phyloP scores from a whole-genome alignment of 129 eudicot genomes.

The Flaveria robusta region DNA sequence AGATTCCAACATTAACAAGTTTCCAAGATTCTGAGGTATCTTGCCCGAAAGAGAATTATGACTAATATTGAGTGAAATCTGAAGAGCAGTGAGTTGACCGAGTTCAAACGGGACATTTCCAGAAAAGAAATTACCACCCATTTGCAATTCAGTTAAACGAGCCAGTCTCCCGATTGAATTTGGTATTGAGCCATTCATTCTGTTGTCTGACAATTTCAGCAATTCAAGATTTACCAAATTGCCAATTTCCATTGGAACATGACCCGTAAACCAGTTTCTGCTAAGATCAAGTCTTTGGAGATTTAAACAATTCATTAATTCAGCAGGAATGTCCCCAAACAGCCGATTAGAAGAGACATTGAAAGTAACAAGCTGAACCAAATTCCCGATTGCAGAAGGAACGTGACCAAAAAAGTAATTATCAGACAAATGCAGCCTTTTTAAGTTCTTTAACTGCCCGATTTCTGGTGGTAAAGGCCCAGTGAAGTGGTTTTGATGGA shows the following conservation, averaged over 20 bases:
- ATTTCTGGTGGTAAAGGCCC: constrained; percentile 73
- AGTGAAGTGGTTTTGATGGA: constrained; percentile 71
- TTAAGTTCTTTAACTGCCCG: constrained; percentile 58
- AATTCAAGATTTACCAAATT: constrained; percentile 68
- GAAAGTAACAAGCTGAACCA: constrained; percentile 70
- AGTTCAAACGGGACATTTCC: constrained; percentile 74
- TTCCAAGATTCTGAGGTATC: constrained; percentile 80
- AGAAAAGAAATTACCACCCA: constrained; percentile 85
- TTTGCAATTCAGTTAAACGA: constrained; percentile 80
- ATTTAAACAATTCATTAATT: constrained; percentile 61
- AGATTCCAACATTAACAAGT: constrained; percentile 73
- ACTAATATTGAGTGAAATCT: constrained; percentile 81
- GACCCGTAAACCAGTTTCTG: constrained; percentile 66
- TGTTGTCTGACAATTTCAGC: constrained; percentile 82
- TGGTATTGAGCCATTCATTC: constrained; percentile 63
- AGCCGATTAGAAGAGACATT: constrained; percentile 76
- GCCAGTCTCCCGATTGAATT: constrained; percentile 60
- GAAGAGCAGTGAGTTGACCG: constrained; percentile 71
- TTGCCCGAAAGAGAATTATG: constrained; percentile 73
- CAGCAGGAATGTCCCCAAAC: constrained; percentile 65
- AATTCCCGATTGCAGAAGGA: constrained; percentile 75
- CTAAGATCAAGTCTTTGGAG: constrained; percentile 92
- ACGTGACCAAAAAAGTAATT: constrained; percentile 65
- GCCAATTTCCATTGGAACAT: constrained; percentile 63
- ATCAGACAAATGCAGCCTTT: constrained; percentile 67